These are phyloP conservation scores for Cryptomeria japonica DNA, from an alignment of 75 land plant species.

Conservation along the genomic window DNA sequence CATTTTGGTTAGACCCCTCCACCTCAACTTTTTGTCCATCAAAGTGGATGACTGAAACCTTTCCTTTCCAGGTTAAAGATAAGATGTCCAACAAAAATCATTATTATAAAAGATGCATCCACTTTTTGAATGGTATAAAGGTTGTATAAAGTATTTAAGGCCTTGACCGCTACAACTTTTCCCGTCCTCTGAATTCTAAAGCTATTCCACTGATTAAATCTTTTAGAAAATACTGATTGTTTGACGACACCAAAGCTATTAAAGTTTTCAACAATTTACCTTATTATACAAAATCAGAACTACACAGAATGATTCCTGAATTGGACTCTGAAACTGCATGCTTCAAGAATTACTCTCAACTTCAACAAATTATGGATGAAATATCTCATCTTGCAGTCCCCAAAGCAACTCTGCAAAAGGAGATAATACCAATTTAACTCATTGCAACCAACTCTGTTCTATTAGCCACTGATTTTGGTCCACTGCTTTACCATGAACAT, in stretches of 20 bases:
- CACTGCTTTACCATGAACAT: slow-evolving; percentile 35
- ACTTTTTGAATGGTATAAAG: neutral
- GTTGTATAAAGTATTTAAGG: neutral
- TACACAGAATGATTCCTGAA: neutral
- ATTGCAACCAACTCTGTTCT: slow-evolving; percentile 25
- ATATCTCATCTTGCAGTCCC: neutral
- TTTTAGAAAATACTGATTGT: neutral
- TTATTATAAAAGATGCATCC: neutral
- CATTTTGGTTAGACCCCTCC: too few relatives aligned
- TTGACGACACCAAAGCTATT: neutral
- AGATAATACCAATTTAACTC: neutral
- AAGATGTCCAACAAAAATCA: too few relatives aligned
- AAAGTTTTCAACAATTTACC: neutral
- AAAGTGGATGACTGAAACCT: too few relatives aligned
- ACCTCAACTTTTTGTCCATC: too few relatives aligned
- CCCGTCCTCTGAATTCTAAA: neutral
- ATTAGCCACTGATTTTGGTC: slow-evolving; percentile 33
- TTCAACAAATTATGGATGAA: neutral
- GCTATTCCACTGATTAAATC: neutral
- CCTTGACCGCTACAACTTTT: neutral
- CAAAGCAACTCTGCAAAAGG: neutral
- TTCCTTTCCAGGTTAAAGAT: too few relatives aligned
- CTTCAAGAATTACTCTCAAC: neutral
- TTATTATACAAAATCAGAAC: neutral
- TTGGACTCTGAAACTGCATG: neutral